phyloP scores from a whole-genome alignment of 1,139 yeast genomes.

The Hemisphaericaspora subhashii region DNA sequence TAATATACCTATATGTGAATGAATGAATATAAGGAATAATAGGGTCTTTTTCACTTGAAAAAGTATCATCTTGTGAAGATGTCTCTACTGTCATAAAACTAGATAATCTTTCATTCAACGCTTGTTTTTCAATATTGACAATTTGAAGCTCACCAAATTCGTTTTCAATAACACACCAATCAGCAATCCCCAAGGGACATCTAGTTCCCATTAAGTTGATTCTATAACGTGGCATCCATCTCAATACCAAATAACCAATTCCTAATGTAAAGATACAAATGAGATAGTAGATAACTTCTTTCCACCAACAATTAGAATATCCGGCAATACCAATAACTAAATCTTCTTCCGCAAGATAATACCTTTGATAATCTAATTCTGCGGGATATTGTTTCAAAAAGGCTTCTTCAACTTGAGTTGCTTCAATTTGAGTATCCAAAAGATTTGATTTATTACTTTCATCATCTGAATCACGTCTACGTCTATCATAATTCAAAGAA shows the following conservation, averaged over 20 bases:
- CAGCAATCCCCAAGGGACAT: constrained; percentile 75
- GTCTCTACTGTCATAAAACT: constrained; percentile 50
- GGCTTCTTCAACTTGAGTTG: constrained; percentile 32
- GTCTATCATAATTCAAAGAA: constrained; percentile 33
- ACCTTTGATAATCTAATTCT: constrained; percentile 62
- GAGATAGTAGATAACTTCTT: constrained; percentile 48
- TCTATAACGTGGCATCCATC: constrained; percentile 85
- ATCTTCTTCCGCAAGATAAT: constrained; percentile 94
- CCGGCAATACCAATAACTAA: constrained; percentile 93
- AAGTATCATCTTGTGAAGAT: constrained; percentile 21
- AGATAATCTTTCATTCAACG: constrained; percentile 72
- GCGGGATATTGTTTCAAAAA: constrained; percentile 46
- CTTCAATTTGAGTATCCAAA: constrained; percentile 15
- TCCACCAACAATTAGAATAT: constrained; percentile 55
- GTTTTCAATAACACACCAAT: constrained; percentile 92
- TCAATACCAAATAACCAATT: constrained; percentile 62
- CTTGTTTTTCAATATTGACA: constrained; percentile 51
- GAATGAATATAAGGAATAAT: constrained; percentile 67
- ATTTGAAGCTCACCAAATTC: constrained; percentile 85
- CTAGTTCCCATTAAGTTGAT: constrained; percentile 66
- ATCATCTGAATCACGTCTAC: constrained; percentile 29
- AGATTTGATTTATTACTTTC: constrained; percentile 24
- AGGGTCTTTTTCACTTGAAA: constrained; percentile 49
- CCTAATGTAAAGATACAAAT: constrained; percentile 68
- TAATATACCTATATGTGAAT: constrained; percentile 80